Evolutionary conservation across 345 rosid genomes (phyloP), one percentile per base, ranked within the genome.

Genomic region (Lumnitzera littorea): DNA sequence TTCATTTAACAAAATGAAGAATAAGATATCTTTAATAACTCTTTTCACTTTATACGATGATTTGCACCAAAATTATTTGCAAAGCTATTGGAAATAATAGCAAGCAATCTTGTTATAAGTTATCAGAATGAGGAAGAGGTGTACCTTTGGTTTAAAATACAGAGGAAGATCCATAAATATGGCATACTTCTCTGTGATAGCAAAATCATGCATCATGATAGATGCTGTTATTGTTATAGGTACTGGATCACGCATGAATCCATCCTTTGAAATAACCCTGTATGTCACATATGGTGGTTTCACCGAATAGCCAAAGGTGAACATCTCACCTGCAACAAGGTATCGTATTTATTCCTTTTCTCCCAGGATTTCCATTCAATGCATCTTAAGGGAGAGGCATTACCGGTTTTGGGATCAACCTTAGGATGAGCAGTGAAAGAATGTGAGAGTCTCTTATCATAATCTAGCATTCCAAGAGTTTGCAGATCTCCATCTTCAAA

Each of bases 201-300:
- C 99, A 78, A 94, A 90, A 81, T 94, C 97, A 67, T 94, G 99
- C 95, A 94, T 94, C 96, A 94, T 84, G 74, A 94, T 70, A 46
- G 99, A 88, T 15, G 76, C 86, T 20, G 95, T 47, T 71, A 88
- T 73, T 56, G 90, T 88, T 74, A 94, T 86, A 29, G 97, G 86
- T 52, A 94, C 89, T 5, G 97, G 97, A 55, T 87, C 94, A 62
- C 83, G 80, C 95, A 94, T 87, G 77, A 90, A 49, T 63, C 99
- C 99, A 63, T 90, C 91, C 80, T 88, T 79, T 11, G 99, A 86
- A 57, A 94, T 75, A 56, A 94, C 95, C 74, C 99, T 81, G 82
- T 90, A 90, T 12, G 97, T 94, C 74, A 94, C 66, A 67, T 87
- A 94, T 25, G 99, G 96, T 15, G 85, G 86, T 16, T 64, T 74